Conservation (phyloP, 78 protist genomes). For the Chrysochromulina tobinii region DNA sequence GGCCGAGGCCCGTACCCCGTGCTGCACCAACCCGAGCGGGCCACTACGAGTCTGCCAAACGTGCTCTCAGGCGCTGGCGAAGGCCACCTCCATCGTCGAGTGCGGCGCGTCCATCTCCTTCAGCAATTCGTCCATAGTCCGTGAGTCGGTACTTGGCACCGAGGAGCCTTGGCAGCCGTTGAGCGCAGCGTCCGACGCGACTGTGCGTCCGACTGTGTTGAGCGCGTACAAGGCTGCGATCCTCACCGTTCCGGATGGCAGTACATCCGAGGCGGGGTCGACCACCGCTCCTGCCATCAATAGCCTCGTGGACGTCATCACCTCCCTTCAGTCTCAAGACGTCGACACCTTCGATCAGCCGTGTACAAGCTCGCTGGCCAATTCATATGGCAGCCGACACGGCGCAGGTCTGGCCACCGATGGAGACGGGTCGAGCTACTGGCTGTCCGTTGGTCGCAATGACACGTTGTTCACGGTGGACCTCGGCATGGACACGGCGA, state of each 20-base stretch:
- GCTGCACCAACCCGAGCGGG: no score
- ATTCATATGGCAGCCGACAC: no score
- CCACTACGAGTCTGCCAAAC: no score
- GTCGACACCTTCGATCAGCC: background rate
- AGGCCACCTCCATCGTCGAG: no score
- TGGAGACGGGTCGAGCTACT: background rate
- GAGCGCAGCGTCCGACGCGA: background rate
- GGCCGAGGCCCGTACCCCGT: no score
- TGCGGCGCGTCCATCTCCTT: no score
- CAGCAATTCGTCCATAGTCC: no score
- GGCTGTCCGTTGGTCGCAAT: background rate
- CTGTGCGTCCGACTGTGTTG: background rate
- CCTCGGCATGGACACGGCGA: background rate
- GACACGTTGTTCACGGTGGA: background rate
- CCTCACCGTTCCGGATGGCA: background rate
- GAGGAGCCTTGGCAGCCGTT: background rate
- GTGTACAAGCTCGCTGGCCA: no score
- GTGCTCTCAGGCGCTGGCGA: no score
- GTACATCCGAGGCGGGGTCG: background rate
- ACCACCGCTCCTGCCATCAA: background rate
- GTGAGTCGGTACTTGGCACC: no score
- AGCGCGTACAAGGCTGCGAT: no score
- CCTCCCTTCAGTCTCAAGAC: background rate
- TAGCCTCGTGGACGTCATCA: background rate
- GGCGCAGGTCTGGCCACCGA: background rate